Percentiles rank a stretch among this genome's conserved stretches.
These are phyloP conservation scores for Eurotiales sp. DNA, from an alignment of 2,329 filamentous ascomycete species.

Conservation along the genomic window DNA sequence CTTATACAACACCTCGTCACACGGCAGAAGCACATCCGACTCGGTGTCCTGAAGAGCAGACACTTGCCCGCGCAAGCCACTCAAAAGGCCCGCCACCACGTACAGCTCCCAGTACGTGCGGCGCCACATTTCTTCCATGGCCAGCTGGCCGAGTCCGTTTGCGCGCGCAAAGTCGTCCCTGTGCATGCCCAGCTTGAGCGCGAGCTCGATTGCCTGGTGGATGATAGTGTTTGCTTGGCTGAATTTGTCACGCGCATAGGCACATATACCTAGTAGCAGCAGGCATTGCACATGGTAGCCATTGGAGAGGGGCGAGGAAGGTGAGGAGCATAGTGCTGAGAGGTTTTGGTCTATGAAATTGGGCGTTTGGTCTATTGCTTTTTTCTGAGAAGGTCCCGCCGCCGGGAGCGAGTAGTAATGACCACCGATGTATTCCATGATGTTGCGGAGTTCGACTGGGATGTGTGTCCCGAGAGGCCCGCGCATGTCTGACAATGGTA, in stretches of 20 bases:
- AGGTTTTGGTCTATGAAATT: slow-evolving; percentile 20
- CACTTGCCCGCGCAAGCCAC: slow-evolving; percentile 52
- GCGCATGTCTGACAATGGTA: slow-evolving; percentile 37
- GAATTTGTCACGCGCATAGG: slow-evolving; percentile 26
- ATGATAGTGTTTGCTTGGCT: slow-evolving; percentile 39
- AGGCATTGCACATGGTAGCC: slow-evolving; percentile 31
- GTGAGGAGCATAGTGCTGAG: background rate
- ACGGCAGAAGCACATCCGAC: slow-evolving; percentile 66
- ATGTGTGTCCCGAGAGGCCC: slow-evolving; percentile 28
- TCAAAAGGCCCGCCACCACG: slow-evolving; percentile 72
- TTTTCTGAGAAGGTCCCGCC: too few relatives aligned
- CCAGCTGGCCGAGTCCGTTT: too few relatives aligned
- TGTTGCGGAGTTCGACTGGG: slow-evolving; percentile 41
- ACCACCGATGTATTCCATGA: slow-evolving; percentile 50
- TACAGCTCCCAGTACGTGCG: slow-evolving; percentile 83
- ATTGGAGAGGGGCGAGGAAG: slow-evolving; percentile 16
- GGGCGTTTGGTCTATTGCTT: too few relatives aligned
- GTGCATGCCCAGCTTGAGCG: slow-evolving; percentile 70
- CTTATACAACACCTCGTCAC: slow-evolving; percentile 56
- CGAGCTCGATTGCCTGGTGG: slow-evolving; percentile 61
- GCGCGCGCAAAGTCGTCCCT: slow-evolving; percentile 53
- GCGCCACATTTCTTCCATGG: slow-evolving; percentile 76
- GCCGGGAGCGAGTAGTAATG: slow-evolving; percentile 40
- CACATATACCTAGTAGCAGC: slow-evolving; percentile 28
- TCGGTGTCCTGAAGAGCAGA: slow-evolving; percentile 37